Evolutionary conservation across 1,139 yeast genomes (phyloP), one percentile per base, ranked within the genome.

Genomic region (Groenewaldozyma sp.): DNA sequence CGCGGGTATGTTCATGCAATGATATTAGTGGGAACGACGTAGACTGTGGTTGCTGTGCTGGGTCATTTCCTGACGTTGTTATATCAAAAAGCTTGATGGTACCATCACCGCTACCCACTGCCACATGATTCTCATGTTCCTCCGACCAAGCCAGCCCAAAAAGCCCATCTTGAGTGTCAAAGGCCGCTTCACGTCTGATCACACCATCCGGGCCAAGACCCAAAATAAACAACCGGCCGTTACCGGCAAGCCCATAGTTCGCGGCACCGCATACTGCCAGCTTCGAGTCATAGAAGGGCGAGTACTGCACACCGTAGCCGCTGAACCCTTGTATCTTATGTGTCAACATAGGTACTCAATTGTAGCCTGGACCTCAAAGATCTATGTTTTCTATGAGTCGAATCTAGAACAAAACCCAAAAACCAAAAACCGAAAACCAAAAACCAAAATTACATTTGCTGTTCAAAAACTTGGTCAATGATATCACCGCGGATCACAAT

Each of bases 111-210:
- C 82, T 78, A 16, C 94, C 93, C 0, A 75, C 77, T 3, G 76
- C 73, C 5, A 82, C 71, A 54, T 88, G 97, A 59, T 86, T 87
- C 50, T 86, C 96, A 58, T 91, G 91, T 11, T 70, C 46, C 59
- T 91, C 97, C 42, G 91, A 82, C 97, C 97, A 91, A 1, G 93
- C 74, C 3, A 83, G 64, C 53, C 84, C 94, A 55, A 84, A 87
- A 18, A 88, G 65, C 3, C 96, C 95, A 60, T 91, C 98, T 59
- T 88, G 96, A 1, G 97, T 88, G 46, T 87, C 88, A 68, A 86
- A 88, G 13, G 71, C 63, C 3, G 71, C 65, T 40, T 76, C 78
- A 32, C 73, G 73, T 4, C 55, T 53, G 18, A 84, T 71, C 11
- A 56, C 56, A 1, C 97, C 97, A 45, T 69, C 66, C 7, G 77